Evolutionary conservation across 495 filamentous ascomycete species (phyloP).

Genomic region (Chaetomidium leptoderma): DNA sequence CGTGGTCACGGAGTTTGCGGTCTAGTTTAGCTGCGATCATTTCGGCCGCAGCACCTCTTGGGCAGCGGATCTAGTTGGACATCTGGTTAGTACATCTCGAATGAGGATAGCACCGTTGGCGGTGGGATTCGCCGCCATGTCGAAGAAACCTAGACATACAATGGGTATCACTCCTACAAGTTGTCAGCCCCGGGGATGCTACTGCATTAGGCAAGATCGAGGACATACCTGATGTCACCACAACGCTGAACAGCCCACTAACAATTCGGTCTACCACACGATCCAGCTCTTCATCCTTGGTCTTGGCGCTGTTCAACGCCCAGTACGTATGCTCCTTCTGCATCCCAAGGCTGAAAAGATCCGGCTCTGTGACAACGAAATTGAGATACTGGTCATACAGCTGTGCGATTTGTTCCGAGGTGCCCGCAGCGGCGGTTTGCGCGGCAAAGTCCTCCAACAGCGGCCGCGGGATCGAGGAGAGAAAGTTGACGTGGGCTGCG

Average conservation of each 20-base stretch:
- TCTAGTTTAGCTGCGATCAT: slow-evolving; percentile 92
- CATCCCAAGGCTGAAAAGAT: slow-evolving; percentile 90
- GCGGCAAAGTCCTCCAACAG: slow-evolving; percentile 94
- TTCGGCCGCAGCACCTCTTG: slow-evolving; percentile 87
- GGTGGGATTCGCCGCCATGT: too few relatives aligned
- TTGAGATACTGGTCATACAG: slow-evolving; percentile 98
- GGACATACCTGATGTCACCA: slow-evolving; percentile 84
- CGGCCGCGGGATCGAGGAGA: slow-evolving; percentile 87
- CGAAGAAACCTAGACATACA: slow-evolving; percentile 19
- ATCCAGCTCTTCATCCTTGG: slow-evolving; percentile 86
- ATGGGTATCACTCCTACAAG: slow-evolving; percentile 76
- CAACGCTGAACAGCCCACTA: slow-evolving; percentile 90
- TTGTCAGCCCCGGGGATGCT: background rate
- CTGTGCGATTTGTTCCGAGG: slow-evolving; percentile 82
- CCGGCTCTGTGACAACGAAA: slow-evolving; percentile 93
- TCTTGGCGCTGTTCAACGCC: slow-evolving; percentile 88
- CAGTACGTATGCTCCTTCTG: slow-evolving; percentile 82
- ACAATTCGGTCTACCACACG: slow-evolving; percentile 83
- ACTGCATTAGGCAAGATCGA: background rate
- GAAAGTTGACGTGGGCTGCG: slow-evolving; percentile 94
- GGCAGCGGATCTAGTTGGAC: slow-evolving; percentile 64
- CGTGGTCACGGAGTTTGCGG: slow-evolving; percentile 91
- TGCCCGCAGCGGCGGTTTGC: slow-evolving; percentile 76
- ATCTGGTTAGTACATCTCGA: background rate
- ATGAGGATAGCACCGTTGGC: background rate